phyloP scores from a whole-genome alignment of 495 filamentous ascomycete species.

The Aspergillus funiculosus region DNA sequence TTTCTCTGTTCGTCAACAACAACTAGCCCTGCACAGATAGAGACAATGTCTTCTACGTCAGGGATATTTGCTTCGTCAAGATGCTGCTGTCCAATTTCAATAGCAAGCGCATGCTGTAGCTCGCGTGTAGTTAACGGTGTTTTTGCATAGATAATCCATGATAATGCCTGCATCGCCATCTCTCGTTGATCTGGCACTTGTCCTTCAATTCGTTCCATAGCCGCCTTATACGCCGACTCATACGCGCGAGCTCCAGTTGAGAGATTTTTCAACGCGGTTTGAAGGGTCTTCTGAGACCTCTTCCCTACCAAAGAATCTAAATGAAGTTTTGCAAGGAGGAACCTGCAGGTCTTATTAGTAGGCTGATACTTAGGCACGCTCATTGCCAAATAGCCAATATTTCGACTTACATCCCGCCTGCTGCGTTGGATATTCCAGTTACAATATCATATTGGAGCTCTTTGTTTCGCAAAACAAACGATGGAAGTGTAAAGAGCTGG shows the following conservation, averaged over 20 bases:
- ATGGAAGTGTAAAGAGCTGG: constrained; percentile 18
- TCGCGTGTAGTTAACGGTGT: constrained; percentile 38
- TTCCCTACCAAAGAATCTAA: constrained; percentile 40
- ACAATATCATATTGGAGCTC: constrained; percentile 29
- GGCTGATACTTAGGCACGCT: no score
- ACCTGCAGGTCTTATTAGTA: no score
- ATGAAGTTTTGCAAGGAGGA: constrained; percentile 50
- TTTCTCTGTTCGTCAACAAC: constrained; percentile 28
- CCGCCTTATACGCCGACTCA: constrained; percentile 21
- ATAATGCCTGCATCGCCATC: constrained; percentile 25
- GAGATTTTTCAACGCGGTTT: constrained; percentile 29
- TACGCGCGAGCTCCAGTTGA: constrained; percentile 17
- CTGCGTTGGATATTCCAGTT: constrained; percentile 22
- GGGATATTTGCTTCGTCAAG: neutral
- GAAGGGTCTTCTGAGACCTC: constrained; percentile 27
- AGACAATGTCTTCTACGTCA: no score
- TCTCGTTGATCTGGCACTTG: constrained; percentile 28
- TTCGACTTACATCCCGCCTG: constrained; percentile 38
- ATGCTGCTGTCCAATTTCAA: constrained; percentile 20
- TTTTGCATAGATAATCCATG: constrained; percentile 32
- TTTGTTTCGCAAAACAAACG: constrained; percentile 13
- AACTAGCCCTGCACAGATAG: constrained; percentile 32
- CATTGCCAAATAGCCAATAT: no score
- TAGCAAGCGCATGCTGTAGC: constrained; percentile 44
- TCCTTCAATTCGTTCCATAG: constrained; percentile 22